A percentile compares a stretch with the other conserved stretches of the same genome.
phyloP scores from a whole-genome alignment of 768 basidiomycete species.

The Coprinellus micaceus region DNA sequence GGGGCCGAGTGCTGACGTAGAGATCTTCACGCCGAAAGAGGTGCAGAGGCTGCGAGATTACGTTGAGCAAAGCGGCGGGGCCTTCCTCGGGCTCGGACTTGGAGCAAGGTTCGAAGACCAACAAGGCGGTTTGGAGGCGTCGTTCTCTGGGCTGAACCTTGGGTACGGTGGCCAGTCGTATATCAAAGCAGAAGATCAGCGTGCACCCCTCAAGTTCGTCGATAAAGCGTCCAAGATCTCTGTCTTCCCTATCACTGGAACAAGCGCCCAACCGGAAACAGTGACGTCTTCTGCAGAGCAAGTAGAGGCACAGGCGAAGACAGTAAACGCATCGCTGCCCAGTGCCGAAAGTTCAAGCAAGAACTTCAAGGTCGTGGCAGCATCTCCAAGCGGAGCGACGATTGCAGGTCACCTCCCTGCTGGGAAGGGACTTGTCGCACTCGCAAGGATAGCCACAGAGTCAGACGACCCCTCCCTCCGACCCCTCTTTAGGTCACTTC shows the following conservation, averaged over 20 bases:
- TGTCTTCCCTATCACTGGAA: constrained; percentile 3
- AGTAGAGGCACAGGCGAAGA: constrained; percentile 3
- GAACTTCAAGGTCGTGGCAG: not conserved
- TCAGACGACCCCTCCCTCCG: constrained; percentile 1
- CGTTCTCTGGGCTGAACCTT: not conserved
- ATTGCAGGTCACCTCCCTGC: constrained; percentile 12
- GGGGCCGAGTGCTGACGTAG: not conserved
- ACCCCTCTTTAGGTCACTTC: constrained; percentile 27
- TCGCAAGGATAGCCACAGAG: not conserved
- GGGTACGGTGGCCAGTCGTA: not conserved
- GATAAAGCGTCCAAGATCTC: constrained; percentile 7
- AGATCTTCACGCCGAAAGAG: constrained; percentile 8
- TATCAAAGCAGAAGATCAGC: constrained; percentile 1
- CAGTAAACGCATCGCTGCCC: constrained; percentile 1
- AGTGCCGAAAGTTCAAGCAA: not conserved
- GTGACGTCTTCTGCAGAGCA: not conserved
- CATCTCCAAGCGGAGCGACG: not conserved
- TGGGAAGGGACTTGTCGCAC: constrained; percentile 14
- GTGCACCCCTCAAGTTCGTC: constrained; percentile 6
- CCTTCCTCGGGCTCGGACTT: constrained; percentile 11
- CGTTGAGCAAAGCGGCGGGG: constrained; percentile 15
- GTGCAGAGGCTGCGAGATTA: constrained; percentile 10
- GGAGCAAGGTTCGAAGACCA: constrained; percentile 10
- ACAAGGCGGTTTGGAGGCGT: not conserved
- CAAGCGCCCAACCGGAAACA: not conserved